Base-by-base conservation (phyloP, 352 stramenopile genomes). In the Phytophthora constricta region DNA sequence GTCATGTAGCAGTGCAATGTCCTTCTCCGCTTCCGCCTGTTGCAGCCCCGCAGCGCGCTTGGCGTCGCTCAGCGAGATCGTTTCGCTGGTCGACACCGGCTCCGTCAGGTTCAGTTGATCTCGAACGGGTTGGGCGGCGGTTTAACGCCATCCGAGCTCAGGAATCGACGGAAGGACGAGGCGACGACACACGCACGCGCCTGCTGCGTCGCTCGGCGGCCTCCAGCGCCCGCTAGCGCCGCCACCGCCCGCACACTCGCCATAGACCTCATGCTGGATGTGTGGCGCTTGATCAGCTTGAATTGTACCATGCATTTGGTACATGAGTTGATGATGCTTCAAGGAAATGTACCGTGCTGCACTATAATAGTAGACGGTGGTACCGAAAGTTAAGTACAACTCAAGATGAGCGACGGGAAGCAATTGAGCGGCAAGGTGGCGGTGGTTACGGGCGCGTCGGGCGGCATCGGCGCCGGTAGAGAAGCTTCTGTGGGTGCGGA, bases 361-460 rank as follows among this genome's bases (percentile, higher is more conserved):
- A n/a, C n/a, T n/a, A n/a, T n/a, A n/a, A n/a, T n/a, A n/a, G n/a
- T n/a, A n/a, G n/a, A n/a, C n/a, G n/a, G n/a, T n/a, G n/a, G n/a
- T n/a, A n/a, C n/a, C n/a, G n/a, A n/a, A n/a, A n/a, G n/a, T n/a
- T n/a, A n/a, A n/a, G n/a, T n/a, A n/a, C n/a, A n/a, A n/a, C n/a
- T n/a, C n/a, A 56, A 27, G 33, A 74, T 70, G 66, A 74, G 60
- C 39, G 66, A 46, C 62, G 64, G 58, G 20, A 60, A 73, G 68
- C 63, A 74, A 26, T 73, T 98, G 56, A 65, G 61, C 13, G 74
- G 74, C 37, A 96, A 97, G 68, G 85, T 97, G 50, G 91, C 82
- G 5, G 71, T 97, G 42, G 86, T 98, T 46, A 96, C 91, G 19
- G 92, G 92, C 47, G 93, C 91, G 7, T 96, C 91, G 0, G 91